phyloP scores from a whole-genome alignment of 768 basidiomycete genomes.

The Trichaptum fuscoviolaceum region DNA sequence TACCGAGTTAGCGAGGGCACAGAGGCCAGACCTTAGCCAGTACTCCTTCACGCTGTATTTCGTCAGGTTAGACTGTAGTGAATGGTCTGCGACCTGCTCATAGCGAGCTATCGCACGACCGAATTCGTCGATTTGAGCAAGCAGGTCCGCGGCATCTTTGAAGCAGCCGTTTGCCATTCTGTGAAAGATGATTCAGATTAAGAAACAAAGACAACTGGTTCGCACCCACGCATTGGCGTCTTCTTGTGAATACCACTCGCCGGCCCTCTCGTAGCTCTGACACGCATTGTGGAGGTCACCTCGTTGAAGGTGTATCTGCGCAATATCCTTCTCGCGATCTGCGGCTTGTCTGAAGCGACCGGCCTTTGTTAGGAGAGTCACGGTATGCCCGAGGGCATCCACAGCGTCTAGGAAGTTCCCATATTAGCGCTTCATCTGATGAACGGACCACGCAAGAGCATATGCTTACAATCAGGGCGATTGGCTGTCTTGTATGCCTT shows the following conservation, averaged over 20 bases:
- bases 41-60: slow-evolving; percentile 99
- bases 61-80: slow-evolving; percentile 76
- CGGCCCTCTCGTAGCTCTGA: slow-evolving; percentile 87
- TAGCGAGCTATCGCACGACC: slow-evolving; percentile 82
- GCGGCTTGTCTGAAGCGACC: slow-evolving; percentile 97
- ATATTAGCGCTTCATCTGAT: background rate
- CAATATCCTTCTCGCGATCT: slow-evolving; percentile 97
- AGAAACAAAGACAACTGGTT: background rate
- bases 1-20: slow-evolving; percentile 84
- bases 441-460: slow-evolving; percentile 14
- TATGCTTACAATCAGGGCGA: slow-evolving; percentile 63
- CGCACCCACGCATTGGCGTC: slow-evolving; percentile 89
- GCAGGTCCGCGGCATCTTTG: slow-evolving; percentile 95
- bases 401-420: slow-evolving; percentile 64
- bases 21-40: slow-evolving; percentile 84
- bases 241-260: slow-evolving; percentile 97
- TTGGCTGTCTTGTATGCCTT: slow-evolving; percentile 91
- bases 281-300: slow-evolving; percentile 81
- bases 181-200: slow-evolving; percentile 12
- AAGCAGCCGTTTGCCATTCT: slow-evolving; percentile 95
- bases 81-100: slow-evolving; percentile 84
- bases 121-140: slow-evolving; percentile 85
- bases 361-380: slow-evolving; percentile 71
- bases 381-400: slow-evolving; percentile 78
- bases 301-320: slow-evolving; percentile 86